These are phyloP conservation scores for Erodium moschatum DNA, from an alignment of 441 rosid species.

Conservation along the genomic window DNA sequence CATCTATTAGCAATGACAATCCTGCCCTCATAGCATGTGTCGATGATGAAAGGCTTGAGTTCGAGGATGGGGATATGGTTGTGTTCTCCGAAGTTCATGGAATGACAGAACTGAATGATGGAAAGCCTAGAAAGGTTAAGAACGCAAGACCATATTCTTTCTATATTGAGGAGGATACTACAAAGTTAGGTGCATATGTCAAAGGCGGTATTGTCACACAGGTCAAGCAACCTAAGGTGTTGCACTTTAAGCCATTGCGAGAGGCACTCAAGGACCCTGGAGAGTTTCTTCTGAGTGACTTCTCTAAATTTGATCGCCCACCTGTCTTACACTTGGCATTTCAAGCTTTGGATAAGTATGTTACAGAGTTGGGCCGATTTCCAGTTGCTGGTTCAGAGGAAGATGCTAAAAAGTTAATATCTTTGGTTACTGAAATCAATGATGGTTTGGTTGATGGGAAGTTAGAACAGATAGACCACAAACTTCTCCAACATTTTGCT, in stretches of 20 bases:
- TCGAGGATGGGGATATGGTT: constrained; percentile 83
- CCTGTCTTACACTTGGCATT: constrained; percentile 78
- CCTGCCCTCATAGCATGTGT: constrained; percentile 70
- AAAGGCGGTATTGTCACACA: constrained; percentile 92
- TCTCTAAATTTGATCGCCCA: constrained; percentile 79
- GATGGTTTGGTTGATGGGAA: constrained; percentile 47
- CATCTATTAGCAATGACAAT: constrained; percentile 75
- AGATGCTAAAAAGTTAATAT: constrained; percentile 62
- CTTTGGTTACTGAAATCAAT: constrained; percentile 46
- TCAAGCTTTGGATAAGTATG: constrained; percentile 70
- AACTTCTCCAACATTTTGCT: constrained; percentile 63
- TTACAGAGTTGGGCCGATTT: constrained; percentile 44
- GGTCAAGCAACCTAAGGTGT: constrained; percentile 67
- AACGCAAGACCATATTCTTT: constrained; percentile 74
- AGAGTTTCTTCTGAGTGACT: constrained; percentile 78
- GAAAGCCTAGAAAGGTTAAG: constrained; percentile 72
- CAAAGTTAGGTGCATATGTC: constrained; percentile 45
- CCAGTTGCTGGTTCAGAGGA: constrained; percentile 83
- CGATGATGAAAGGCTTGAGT: constrained; percentile 89
- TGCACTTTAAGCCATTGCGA: constrained; percentile 62
- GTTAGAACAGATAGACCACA: constrained; percentile 51
- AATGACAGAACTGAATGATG: constrained; percentile 80
- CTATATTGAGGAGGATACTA: constrained; percentile 67
- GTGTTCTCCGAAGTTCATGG: constrained; percentile 85
- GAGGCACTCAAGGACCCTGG: constrained; percentile 82